Conservation (phyloP, 75 land plant species). For the Cryptomeria japonica region DNA sequence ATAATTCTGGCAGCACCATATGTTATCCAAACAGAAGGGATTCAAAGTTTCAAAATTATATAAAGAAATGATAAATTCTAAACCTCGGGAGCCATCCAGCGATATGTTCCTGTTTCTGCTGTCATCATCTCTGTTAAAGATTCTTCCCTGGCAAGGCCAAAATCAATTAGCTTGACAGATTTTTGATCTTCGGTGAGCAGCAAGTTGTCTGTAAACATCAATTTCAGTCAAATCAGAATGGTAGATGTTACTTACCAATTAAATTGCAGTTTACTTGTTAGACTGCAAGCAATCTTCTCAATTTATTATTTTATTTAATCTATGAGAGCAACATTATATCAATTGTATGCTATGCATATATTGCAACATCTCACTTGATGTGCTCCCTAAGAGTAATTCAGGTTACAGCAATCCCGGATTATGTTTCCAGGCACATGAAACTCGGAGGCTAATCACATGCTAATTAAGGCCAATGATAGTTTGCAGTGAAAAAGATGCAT, state of each 20-base stretch:
- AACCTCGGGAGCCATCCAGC: constrained; percentile 99
- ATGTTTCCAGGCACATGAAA: neutral
- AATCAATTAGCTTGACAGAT: constrained; percentile 83
- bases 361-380: neutral
- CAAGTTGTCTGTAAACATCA: constrained; percentile 67
- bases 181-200: constrained; percentile 85
- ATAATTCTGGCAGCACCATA: neutral
- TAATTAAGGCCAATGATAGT: neutral
- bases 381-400: neutral
- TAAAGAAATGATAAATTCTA: neutral
- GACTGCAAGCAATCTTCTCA: neutral
- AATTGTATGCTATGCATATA: neutral
- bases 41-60: neutral
- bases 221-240: neutral
- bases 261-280: neutral
- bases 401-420: neutral
- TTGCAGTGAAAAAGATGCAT: neutral
- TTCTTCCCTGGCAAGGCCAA: constrained; percentile 94
- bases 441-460: neutral
- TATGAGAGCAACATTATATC: neutral
- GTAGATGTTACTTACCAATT: neutral
- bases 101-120: constrained; percentile 95
- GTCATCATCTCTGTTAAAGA: constrained; percentile 97
- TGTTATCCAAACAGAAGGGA: neutral
- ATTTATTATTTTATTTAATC: constrained; percentile 3